Percentiles rank a stretch among this genome's conserved stretches.
These are phyloP conservation scores for Huntiella abstrusa DNA, from an alignment of 2,329 filamentous ascomycete genomes.

Conservation along the genomic window DNA sequence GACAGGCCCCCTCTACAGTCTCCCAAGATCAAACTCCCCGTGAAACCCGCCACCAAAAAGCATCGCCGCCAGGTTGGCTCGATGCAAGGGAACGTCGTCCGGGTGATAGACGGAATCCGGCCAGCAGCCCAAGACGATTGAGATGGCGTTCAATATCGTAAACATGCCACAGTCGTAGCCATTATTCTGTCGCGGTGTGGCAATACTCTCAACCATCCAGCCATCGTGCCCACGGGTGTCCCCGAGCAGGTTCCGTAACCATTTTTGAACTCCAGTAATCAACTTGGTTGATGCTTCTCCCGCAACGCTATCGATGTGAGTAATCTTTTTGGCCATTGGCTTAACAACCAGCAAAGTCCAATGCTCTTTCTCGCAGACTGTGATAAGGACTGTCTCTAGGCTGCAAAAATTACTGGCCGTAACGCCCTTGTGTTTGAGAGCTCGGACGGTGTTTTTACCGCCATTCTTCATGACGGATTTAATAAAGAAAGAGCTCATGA, in stretches of 20 bases:
- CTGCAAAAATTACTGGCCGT: conserved; percentile 40
- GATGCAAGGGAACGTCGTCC: conserved; percentile 37
- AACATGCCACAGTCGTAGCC: conserved; percentile 59
- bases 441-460: conserved; percentile 28
- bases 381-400: conserved; percentile 50
- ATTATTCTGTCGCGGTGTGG: conserved; percentile 42
- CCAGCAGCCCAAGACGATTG: conserved; percentile 30
- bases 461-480: conserved; percentile 30
- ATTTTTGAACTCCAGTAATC: conserved; percentile 26
- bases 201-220: conserved; percentile 36
- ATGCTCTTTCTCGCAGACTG: conserved; percentile 43
- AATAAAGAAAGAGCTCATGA: conserved; percentile 49
- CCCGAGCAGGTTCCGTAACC: conserved; percentile 38
- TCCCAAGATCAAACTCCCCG: conserved; percentile 33
- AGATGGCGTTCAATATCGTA: conserved; percentile 53
- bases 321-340: conserved; percentile 37
- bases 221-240: conserved; percentile 33
- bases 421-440: conserved; percentile 37
- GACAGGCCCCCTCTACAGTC: too few relatives aligned
- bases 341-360: conserved; percentile 56
- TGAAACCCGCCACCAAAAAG: conserved; percentile 48
- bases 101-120: conserved; percentile 29
- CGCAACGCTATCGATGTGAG: conserved; percentile 51
- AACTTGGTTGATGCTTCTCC: conserved; percentile 22
- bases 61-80: conserved; percentile 43